Evolutionary conservation across 2,329 filamentous ascomycete species (phyloP).

Genomic region (Pseudopyrenochaeta lycopersici): DNA sequence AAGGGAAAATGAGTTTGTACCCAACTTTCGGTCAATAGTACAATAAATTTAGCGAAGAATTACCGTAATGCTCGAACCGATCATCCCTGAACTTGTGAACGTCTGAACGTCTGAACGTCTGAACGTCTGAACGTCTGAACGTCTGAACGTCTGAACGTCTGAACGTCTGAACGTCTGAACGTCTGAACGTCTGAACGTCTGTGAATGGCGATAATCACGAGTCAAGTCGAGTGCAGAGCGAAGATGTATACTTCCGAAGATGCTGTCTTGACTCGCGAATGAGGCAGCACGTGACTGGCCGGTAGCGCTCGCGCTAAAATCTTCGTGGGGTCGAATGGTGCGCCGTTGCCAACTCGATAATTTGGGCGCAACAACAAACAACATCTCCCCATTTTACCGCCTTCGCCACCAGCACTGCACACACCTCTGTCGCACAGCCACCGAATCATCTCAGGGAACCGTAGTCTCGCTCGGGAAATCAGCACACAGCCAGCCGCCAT

Average conservation of each 20-base stretch:
- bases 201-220: too few species aligned
- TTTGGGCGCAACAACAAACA: constrained; percentile 38
- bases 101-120: too few species aligned
- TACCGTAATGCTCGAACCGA: too few species aligned
- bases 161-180: too few species aligned
- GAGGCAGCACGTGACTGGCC: constrained; percentile 10
- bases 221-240: too few species aligned
- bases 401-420: constrained; percentile 10
- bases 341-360: constrained; percentile 20
- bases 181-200: too few species aligned
- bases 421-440: constrained; percentile 11
- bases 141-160: too few species aligned
- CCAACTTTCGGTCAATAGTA: background rate
- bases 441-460: constrained; percentile 7
- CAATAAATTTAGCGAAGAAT: too few species aligned
- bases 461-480: background rate
- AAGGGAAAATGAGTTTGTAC: background rate
- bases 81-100: too few species aligned
- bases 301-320: constrained; percentile 15
- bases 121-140: too few species aligned
- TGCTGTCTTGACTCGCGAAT: too few species aligned
- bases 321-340: constrained; percentile 31
- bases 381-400: constrained; percentile 17
- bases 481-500: constrained; percentile 51
- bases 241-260: too few species aligned